Base-by-base conservation (phyloP, 129 eudicot genomes). In the Apium graveolens region DNA sequence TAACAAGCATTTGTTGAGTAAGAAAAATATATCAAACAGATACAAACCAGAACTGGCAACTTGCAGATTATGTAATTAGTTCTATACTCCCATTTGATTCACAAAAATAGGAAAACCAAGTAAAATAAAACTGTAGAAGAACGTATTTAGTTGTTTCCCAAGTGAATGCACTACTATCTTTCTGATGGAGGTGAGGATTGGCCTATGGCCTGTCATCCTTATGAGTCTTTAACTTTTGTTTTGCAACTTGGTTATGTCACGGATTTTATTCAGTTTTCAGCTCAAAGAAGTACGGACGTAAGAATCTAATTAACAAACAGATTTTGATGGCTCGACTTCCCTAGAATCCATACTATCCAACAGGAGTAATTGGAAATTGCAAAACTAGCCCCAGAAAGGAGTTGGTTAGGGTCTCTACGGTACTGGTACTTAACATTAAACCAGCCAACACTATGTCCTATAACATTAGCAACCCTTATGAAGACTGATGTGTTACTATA, bases 1-100 rank as follows among this genome's bases (percentile, higher is more conserved):
- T 44, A 79, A 80, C 77, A 82, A 18, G 38, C 53, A 74, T 68
- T 43, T 76, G 38, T 44, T 6, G 51, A 78, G 14, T 38, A 24
- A 71, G 66, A 11, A 21, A 7, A 74, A 48, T 16, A 16, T 43
- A 66, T 78, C 79, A 79, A 77, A 39, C 41, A 79, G 31, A 60
- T 63, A 34, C 16, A 31, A 70, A 76, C 45, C 53, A 48, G 41
- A 77, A 37, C 35, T 42, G 7, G 51, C 24, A 71, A 18, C 11
- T 37, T 41, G 32, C 29, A 43, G 31, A 73, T 24, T 43, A 11
- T 12, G 21, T 3, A 16, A 71, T 39, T 39, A 27, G 39, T 38
- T 37, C 46, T 71, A 43, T 11, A 71, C 13, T 71, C 49, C 49
- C 48, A 21, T 21, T 71, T 71, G 14, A 71, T 71, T 26, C 31